Evolutionary conservation across 2,329 filamentous ascomycete species (phyloP).

Genomic region (Fusarium sp.): DNA sequence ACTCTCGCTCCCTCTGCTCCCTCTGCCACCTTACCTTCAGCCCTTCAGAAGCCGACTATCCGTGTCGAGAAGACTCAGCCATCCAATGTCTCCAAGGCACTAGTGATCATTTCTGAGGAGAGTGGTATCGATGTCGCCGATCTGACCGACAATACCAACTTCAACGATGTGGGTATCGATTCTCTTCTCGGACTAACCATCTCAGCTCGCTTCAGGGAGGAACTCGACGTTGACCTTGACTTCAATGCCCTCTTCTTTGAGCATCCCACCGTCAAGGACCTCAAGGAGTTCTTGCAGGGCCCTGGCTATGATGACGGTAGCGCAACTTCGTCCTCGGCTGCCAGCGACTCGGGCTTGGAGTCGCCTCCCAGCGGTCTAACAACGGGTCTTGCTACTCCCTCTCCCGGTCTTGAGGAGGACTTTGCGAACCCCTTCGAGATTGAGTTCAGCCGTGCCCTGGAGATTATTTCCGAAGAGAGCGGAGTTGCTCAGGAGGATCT

Average conservation of each 20-base stretch:
- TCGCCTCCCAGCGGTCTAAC: background rate
- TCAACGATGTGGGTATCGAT: slow-evolving; percentile 72
- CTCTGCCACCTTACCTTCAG: no score
- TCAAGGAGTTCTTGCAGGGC: slow-evolving; percentile 57
- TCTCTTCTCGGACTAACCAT: slow-evolving; percentile 75
- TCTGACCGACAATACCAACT: slow-evolving; percentile 69
- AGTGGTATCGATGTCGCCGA: slow-evolving; percentile 53
- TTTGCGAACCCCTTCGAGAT: slow-evolving; percentile 13
- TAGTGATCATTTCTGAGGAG: slow-evolving; percentile 39
- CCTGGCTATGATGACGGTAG: slow-evolving; percentile 17
- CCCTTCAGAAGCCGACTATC: background rate
- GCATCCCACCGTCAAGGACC: slow-evolving; percentile 67
- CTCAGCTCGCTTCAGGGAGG: slow-evolving; percentile 70
- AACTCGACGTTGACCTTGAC: slow-evolving; percentile 69
- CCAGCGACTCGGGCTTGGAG: slow-evolving; percentile 30
- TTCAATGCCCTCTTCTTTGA: slow-evolving; percentile 68
- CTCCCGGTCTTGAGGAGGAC: slow-evolving; percentile 15
- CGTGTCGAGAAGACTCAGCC: background rate
- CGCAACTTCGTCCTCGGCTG: slow-evolving; percentile 22
- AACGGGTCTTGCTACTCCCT: slow-evolving; percentile 7
- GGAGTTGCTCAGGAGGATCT: slow-evolving; percentile 70
- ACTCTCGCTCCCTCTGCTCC: background rate
- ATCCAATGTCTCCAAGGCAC: slow-evolving; percentile 15
- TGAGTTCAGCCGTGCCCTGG: slow-evolving; percentile 35
- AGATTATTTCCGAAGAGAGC: slow-evolving; percentile 63